phyloP scores from a whole-genome alignment of 345 rosid species.

The Pistacia atlantica region DNA sequence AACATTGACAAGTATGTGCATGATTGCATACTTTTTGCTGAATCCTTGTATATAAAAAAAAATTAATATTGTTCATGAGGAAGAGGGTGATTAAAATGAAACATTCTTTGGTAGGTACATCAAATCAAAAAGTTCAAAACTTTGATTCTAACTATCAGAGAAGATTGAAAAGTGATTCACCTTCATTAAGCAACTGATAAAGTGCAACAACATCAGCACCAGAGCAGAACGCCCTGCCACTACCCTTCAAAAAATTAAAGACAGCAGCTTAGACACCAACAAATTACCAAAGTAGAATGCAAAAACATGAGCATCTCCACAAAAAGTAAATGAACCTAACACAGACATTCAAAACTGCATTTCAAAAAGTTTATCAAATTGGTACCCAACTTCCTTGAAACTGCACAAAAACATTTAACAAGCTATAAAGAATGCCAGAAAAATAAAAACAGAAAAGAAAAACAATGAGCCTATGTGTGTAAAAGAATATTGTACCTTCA shows the following conservation, averaged over 20 bases:
- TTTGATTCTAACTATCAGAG: background rate
- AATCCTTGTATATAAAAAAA: background rate
- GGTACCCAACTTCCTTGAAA: background rate
- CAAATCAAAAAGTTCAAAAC: background rate
- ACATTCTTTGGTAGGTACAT: background rate
- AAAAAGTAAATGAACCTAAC: background rate
- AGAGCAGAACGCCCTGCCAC: slow-evolving; percentile 81
- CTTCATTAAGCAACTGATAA: slow-evolving; percentile 58
- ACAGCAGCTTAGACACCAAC: slow-evolving; percentile 34
- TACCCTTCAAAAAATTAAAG: slow-evolving; percentile 63
- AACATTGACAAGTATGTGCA: background rate
- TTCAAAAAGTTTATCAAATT: background rate
- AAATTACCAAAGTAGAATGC: slow-evolving; percentile 15
- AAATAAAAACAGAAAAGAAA: background rate
- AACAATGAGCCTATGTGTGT: background rate
- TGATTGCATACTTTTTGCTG: background rate
- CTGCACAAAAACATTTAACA: background rate
- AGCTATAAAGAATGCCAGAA: background rate
- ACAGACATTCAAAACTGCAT: background rate
- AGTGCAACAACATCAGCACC: slow-evolving; percentile 78
- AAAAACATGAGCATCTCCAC: slow-evolving; percentile 2
- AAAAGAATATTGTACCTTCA: slow-evolving; percentile 60
- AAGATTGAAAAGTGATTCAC: slow-evolving; percentile 31
- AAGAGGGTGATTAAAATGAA: background rate
- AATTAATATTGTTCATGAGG: background rate